Base-by-base conservation (phyloP, 2,329 filamentous ascomycete genomes). In the Xylariaceae sp. region DNA sequence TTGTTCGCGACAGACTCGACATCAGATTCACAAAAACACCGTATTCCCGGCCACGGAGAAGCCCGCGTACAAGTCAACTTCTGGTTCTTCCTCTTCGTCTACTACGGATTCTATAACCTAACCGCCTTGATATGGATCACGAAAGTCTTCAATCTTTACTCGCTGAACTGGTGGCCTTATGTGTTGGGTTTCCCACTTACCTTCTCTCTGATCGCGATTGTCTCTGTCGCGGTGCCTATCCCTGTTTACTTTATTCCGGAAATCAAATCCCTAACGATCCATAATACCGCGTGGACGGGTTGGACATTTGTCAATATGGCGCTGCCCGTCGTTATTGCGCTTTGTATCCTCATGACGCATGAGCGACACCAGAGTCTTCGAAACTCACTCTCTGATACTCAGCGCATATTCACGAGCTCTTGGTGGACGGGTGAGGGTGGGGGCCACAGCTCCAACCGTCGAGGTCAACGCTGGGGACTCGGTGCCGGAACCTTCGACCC, bases 261-360 rank as follows among this genome's bases (percentile, higher is more conserved):
- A 47, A 72, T 77, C 2, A 74, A 74, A 48, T 81, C 77, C 47
- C 70, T 86, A 44, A 82, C 79, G 7, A 67, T 73, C 6, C 81
- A 86, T 70, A 87, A 87, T 67, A 86, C 84, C 1, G 76, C 79
- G 1, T 87, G 84, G 84, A 84, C 86, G 58, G 78, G 80, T 6
- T 86, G 84, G 80, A 86, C 84, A 0, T 87, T 87, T 68, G 74
- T 84, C 64, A 83, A 83, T 63, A 87, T 87, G 84, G 81, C 83
- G 42, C 75, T 86, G 72, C 84, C 84, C 2, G 81, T 87, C n/a
- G 74, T 80, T 45, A 82, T 85, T 55, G 84, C 84, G 19, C 84
- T 85, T 64, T 70, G 77, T 55, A 84, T 87, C 60, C 74, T 87
- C 26, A 77, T 84, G 65, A 80, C 77, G 35, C 81, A 85, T 56